Percentiles rank a stretch among this genome's conserved stretches.
These are phyloP conservation scores for Globisporangium rhizosaccharum DNA, from an alignment of 352 stramenopile genomes.

Conservation along the genomic window DNA sequence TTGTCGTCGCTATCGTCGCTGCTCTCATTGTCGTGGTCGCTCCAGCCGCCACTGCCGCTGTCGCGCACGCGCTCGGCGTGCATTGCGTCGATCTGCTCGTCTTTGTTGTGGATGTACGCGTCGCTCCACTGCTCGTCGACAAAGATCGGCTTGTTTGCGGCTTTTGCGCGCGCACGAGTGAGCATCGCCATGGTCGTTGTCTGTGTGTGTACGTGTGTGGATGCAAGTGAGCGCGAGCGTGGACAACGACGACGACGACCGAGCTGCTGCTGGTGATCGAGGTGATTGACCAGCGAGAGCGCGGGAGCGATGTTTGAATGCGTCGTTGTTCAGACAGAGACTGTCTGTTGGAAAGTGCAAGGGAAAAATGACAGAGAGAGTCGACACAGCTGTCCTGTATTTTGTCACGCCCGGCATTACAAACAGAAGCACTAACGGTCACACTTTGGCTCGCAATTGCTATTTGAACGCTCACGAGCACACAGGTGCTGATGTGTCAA, in stretches of 20 bases:
- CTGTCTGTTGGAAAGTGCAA: neutral
- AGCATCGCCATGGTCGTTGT: conserved; percentile 30
- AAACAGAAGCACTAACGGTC: no score
- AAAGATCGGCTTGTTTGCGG: conserved; percentile 64
- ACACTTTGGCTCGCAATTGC: neutral
- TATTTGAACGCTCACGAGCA: no score
- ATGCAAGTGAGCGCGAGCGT: neutral
- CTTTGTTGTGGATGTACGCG: conserved; percentile 74
- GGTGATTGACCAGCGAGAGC: no score
- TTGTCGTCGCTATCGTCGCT: conserved; percentile 29
- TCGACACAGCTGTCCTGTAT: no score
- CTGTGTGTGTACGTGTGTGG: neutral
- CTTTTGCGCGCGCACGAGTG: conserved; percentile 60
- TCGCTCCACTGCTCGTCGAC: conserved; percentile 83
- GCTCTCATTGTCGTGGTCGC: conserved; percentile 22
- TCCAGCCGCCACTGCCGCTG: conserved; percentile 35
- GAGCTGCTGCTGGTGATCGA: no score
- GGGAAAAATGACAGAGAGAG: neutral
- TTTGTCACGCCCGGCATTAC: no score
- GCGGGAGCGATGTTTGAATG: no score
- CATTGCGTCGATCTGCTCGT: conserved; percentile 80
- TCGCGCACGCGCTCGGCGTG: conserved; percentile 42
- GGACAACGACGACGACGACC: no score
- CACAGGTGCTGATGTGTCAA: no score
- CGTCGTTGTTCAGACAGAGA: neutral